These are phyloP conservation scores for Tetraselmis striata DNA, from an alignment of 139 green algal genomes.

Conservation along the genomic window DNA sequence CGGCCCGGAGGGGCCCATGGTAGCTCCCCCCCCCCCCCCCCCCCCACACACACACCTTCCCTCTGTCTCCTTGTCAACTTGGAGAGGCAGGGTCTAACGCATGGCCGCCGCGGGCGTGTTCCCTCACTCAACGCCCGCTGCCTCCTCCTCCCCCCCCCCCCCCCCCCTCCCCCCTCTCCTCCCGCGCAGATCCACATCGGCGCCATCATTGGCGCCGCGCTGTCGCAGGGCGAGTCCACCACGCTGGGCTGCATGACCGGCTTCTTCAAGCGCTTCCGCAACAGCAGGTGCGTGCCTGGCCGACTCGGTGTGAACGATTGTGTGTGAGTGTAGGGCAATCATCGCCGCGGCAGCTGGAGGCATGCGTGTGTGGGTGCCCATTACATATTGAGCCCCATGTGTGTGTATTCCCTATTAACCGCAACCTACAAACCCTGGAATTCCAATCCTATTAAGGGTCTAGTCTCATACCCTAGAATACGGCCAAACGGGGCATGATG, in stretches of 20 bases:
- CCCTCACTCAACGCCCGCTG: too few relatives aligned
- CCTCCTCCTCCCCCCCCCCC: too few relatives aligned
- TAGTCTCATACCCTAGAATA: too few relatives aligned
- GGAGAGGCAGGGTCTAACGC: too few relatives aligned
- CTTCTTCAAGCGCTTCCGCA: slow-evolving; percentile 72
- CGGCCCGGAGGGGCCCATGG: slow-evolving; percentile 78
- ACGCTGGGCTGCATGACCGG: slow-evolving; percentile 52
- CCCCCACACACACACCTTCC: slow-evolving; percentile 55
- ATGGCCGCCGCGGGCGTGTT: too few relatives aligned
- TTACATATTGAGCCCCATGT: too few relatives aligned
- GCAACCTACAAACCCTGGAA: too few relatives aligned
- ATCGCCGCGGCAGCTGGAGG: slow-evolving; percentile 69
- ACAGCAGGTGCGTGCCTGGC: slow-evolving; percentile 72
- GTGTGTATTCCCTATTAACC: too few relatives aligned
- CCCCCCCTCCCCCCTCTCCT: too few relatives aligned
- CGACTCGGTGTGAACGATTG: slow-evolving; percentile 82
- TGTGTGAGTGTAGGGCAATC: slow-evolving; percentile 66
- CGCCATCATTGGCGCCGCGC: slow-evolving; percentile 52
- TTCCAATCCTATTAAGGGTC: too few relatives aligned
- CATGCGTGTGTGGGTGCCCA: slow-evolving; percentile 79
- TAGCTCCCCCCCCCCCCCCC: background rate
- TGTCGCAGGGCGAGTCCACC: slow-evolving; percentile 77
- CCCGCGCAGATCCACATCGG: slow-evolving; percentile 69
- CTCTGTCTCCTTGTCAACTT: too few relatives aligned
- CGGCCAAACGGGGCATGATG: too few relatives aligned